Evolutionary conservation across 305 asterid species (phyloP).

Genomic region (Fraxinus paxiana): DNA sequence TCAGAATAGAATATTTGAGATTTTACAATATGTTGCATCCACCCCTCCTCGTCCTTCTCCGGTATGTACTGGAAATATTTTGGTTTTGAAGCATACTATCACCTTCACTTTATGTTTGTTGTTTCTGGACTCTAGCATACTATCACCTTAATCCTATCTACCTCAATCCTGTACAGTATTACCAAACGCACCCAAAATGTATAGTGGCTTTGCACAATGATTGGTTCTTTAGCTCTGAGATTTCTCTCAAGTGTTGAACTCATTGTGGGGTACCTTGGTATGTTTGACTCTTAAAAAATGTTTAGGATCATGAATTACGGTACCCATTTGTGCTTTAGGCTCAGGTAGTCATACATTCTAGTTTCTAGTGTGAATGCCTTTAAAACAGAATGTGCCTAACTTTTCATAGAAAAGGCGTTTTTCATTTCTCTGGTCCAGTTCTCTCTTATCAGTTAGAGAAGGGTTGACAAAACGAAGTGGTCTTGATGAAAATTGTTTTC

Average conservation of each 20-base stretch:
- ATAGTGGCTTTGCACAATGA: neutral
- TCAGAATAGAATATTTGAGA: conserved; percentile 72
- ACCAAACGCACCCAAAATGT: neutral
- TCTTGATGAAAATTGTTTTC: neutral
- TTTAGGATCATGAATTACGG: neutral
- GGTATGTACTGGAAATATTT: conserved; percentile 38
- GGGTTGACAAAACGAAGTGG: neutral
- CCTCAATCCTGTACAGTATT: neutral
- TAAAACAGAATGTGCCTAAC: neutral
- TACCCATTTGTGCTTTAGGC: neutral
- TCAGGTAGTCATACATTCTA: neutral
- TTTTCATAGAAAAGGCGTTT: neutral
- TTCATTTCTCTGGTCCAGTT: neutral
- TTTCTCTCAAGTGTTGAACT: neutral
- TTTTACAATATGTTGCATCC: conserved; percentile 76
- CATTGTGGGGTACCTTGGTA: neutral
- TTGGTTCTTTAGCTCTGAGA: neutral
- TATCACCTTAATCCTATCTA: neutral
- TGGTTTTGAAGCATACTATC: neutral
- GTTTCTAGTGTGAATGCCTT: neutral
- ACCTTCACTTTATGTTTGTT: neutral
- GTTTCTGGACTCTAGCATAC: neutral
- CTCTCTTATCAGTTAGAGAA: neutral
- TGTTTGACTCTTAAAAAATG: neutral
- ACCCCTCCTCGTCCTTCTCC: conserved; percentile 52